Evolutionary conservation across 176 grass and related monocot genomes (phyloP).

Genomic region (Lolium perenne): DNA sequence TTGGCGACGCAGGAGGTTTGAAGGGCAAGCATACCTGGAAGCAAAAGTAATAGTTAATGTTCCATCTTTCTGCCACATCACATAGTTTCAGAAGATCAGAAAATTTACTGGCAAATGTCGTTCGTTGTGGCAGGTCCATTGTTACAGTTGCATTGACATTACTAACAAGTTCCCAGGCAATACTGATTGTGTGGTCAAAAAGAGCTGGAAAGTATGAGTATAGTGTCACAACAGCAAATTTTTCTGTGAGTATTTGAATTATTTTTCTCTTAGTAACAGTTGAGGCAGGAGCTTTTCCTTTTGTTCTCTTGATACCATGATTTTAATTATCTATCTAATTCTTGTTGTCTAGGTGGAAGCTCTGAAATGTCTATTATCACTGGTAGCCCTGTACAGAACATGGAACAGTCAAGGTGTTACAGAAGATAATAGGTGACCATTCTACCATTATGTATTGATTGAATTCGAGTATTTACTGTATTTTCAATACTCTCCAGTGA

Average conservation of each 20-base stretch:
- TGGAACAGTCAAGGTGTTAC: slow-evolving; percentile 86
- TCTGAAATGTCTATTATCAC: slow-evolving; percentile 82
- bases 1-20: slow-evolving; percentile 34
- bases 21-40: slow-evolving; percentile 82
- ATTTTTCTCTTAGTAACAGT: slow-evolving; percentile 23
- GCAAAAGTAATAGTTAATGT: slow-evolving; percentile 65
- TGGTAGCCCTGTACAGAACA: slow-evolving; percentile 66
- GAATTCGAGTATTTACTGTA: slow-evolving; percentile 6
- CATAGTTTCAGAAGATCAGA: slow-evolving; percentile 27
- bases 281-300: not conserved
- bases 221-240: slow-evolving; percentile 97
- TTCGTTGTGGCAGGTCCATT: slow-evolving; percentile 56
- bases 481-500: slow-evolving; percentile 17
- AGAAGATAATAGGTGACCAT: slow-evolving; percentile 77
- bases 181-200: slow-evolving; percentile 93
- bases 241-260: slow-evolving; percentile 63
- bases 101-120: slow-evolving; percentile 27
- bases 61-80: slow-evolving; percentile 23
- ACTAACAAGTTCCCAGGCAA: slow-evolving; percentile 96
- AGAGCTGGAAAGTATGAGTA: slow-evolving; percentile 91
- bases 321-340: slow-evolving; percentile 29
- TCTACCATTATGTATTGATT: not conserved
- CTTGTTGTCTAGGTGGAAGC: slow-evolving; percentile 73
- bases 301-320: slow-evolving; percentile 13
- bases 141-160: slow-evolving; percentile 86